These are phyloP conservation scores for Cymbopogon citratus DNA, from an alignment of 176 grass and related monocot species.

Conservation along the genomic window DNA sequence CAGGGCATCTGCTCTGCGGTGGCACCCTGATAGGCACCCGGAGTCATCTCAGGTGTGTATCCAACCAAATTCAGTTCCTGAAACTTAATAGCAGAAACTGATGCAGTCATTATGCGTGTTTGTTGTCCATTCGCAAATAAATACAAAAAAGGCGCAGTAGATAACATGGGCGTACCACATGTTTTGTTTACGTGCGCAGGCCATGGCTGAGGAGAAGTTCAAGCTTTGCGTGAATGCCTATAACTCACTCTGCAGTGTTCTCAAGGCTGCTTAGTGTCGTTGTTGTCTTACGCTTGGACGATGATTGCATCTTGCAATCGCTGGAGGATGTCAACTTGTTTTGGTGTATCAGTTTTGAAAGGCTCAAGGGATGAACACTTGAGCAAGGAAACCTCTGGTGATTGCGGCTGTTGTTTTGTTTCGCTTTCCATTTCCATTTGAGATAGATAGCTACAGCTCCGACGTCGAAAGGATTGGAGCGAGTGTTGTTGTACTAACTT, in stretches of 20 bases:
- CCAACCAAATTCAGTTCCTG: not conserved
- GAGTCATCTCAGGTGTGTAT: slow-evolving; percentile 78
- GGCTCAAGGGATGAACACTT: not conserved
- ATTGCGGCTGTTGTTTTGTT: not conserved
- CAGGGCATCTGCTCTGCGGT: slow-evolving; percentile 66
- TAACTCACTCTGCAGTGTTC: slow-evolving; percentile 54
- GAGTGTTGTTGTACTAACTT: slow-evolving; percentile 21
- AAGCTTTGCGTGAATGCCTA: slow-evolving; percentile 83
- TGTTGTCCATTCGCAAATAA: not conserved
- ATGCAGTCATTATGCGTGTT: not conserved
- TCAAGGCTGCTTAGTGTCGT: slow-evolving; percentile 34
- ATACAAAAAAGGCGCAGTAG: not conserved
- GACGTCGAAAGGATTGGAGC: not conserved
- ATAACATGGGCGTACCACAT: not conserved
- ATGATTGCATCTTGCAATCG: not conserved
- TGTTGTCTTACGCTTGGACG: not conserved
- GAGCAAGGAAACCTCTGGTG: not conserved
- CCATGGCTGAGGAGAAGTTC: slow-evolving; percentile 72
- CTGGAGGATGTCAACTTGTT: not conserved
- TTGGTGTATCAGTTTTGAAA: not conserved
- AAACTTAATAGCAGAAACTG: not conserved
- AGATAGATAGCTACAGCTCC: slow-evolving; percentile 12
- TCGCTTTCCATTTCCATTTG: not conserved
- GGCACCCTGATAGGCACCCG: slow-evolving; percentile 89
- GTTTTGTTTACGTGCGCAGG: slow-evolving; percentile 37